Evolutionary conservation across 2,329 filamentous ascomycete species (phyloP).

Genomic region (Nakataea oryzae): DNA sequence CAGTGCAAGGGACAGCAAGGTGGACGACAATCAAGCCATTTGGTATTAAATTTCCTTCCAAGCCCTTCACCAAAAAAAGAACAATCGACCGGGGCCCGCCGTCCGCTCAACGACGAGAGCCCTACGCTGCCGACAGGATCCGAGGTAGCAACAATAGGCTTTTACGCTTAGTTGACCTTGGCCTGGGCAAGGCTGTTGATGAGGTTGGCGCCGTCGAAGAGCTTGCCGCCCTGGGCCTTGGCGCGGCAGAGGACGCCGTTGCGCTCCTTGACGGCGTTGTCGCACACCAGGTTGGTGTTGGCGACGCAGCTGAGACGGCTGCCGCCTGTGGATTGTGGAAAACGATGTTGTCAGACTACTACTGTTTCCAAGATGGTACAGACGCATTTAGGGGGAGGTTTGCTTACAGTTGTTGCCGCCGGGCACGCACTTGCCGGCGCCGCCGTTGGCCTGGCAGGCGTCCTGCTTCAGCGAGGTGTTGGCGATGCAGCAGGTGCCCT

Average conservation of each 20-base stretch:
- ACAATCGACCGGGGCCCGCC: neutral
- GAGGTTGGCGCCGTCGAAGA: neutral
- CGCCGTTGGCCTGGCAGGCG: neutral
- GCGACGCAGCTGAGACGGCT: neutral
- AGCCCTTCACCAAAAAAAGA: neutral
- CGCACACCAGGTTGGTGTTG: neutral
- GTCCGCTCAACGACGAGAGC: neutral
- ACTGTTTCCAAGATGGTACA: too few relatives aligned
- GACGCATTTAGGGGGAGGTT: neutral
- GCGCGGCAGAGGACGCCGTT: neutral
- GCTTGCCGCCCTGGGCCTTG: neutral
- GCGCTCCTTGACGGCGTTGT: neutral
- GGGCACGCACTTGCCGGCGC: constrained; percentile 2
- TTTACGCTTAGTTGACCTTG: neutral
- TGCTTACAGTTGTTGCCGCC: constrained; percentile 1
- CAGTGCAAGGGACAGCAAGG: neutral
- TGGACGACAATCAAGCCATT: neutral
- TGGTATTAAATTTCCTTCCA: neutral
- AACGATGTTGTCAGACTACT: neutral
- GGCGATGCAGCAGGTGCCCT: constrained; percentile 1
- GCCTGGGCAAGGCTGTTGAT: neutral
- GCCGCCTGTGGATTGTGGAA: neutral
- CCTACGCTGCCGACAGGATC: neutral
- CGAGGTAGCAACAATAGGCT: too few relatives aligned
- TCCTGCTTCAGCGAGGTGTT: neutral